These are phyloP conservation scores for Ogataea zsoltii DNA, from an alignment of 805 yeast genomes.

Conservation along the genomic window DNA sequence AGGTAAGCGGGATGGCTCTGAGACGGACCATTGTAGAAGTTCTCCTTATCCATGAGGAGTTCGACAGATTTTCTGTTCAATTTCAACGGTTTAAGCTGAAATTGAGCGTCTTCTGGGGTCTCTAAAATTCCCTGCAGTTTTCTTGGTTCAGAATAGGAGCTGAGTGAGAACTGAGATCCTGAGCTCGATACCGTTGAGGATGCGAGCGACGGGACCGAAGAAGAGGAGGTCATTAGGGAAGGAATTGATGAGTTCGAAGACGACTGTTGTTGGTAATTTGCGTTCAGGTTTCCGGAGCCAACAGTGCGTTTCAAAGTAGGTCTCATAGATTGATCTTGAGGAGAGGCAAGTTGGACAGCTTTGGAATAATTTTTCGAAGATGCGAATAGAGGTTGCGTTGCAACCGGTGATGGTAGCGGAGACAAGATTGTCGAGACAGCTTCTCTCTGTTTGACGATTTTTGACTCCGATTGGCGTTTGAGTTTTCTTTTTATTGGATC, in stretches of 20 bases:
- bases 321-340: slow-evolving; percentile 2
- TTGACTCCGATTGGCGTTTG: slow-evolving; percentile 23
- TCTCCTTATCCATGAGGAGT: slow-evolving; percentile 14
- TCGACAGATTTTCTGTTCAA: slow-evolving; percentile 13
- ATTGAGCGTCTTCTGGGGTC: slow-evolving; percentile 7
- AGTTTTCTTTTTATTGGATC: slow-evolving; percentile 65
- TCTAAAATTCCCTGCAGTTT: slow-evolving; percentile 10
- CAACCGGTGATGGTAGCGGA: slow-evolving; percentile 9
- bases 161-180: slow-evolving; percentile 18
- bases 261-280: slow-evolving; percentile 13
- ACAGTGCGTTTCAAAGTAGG: slow-evolving; percentile 15
- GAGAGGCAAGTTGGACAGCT: slow-evolving; percentile 12
- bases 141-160: slow-evolving; percentile 5
- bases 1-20: slow-evolving; percentile 4
- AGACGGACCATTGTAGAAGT: slow-evolving; percentile 10
- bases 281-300: slow-evolving; percentile 14
- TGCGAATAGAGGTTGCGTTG: slow-evolving; percentile 17
- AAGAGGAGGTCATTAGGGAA: slow-evolving; percentile 32
- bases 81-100: slow-evolving; percentile 23
- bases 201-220: slow-evolving; percentile 42
- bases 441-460: slow-evolving; percentile 17
- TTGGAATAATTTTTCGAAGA: slow-evolving; percentile 9
- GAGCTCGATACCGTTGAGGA: slow-evolving; percentile 33
- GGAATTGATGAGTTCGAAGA: slow-evolving; percentile 27
- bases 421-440: slow-evolving; percentile 6